Evolutionary conservation across 2,329 filamentous ascomycete genomes (phyloP), one percentile per base, ranked within the genome.

Genomic region (Macrophomina tecta): DNA sequence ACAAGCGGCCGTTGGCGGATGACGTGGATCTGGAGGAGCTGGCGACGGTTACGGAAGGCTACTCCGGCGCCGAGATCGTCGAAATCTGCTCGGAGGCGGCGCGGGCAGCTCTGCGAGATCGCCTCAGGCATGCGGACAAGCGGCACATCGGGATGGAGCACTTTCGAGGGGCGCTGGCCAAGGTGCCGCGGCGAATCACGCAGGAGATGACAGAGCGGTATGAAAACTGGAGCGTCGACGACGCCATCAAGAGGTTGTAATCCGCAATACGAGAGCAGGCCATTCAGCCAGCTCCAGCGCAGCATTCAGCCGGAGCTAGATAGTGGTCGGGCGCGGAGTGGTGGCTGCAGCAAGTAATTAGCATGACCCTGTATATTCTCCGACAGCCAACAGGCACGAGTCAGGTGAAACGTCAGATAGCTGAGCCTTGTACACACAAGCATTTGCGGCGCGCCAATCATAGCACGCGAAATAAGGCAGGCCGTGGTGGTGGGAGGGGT

Each of bases 31-130:
- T 92, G 8, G 79, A 84, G 0, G 81, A 83, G 58, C 80, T 97
- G 36, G 91, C 91, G 5, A 74, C 76, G 16, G 77, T 81, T 55
- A 91, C 91, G 0, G 90, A 93, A 7, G 93, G 93, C 0, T 92
- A 91, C 76, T 95, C 93, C 1, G 94, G 94, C 2, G 93, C 94
- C 0, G 94, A 97, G 79, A 87, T 97, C 68, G 86, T 89, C 48
- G 84, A 81, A 23, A 84, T 91, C 4, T 83, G 82, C 70, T 71
- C 76, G 18, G 71, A 77, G 2, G 81, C 79, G 1, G 78, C 80
- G 51, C 74, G 78, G 36, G 66, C 75, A 65, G 76, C 76, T 11
- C 75, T 79, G 46, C 69, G 72, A 8, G 74, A 78, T 34, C 76
- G 75, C 62, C 72, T 70, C 51, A 53, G 67, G 40, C 64, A 67